These are phyloP conservation scores for Pyrus pyrifolia DNA, from an alignment of 306 rosid genomes.

Conservation along the genomic window DNA sequence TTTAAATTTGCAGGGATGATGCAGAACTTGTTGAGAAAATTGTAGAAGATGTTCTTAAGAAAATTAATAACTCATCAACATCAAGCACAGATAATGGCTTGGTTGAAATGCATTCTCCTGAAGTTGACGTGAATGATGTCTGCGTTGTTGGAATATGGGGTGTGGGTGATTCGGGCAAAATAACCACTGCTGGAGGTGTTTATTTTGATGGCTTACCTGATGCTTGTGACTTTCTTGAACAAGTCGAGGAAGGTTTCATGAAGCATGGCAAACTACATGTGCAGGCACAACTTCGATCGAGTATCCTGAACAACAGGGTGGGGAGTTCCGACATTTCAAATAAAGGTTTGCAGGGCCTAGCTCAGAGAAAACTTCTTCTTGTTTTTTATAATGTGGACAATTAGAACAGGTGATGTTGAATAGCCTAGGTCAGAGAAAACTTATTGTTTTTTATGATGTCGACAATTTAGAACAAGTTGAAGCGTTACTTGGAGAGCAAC, in stretches of 20 bases:
- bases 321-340: not conserved
- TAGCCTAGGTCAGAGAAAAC: not conserved
- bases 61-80: too few species aligned
- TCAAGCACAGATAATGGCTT: too few species aligned
- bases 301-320: not conserved
- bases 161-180: too few species aligned
- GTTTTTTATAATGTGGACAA: conserved; percentile 16
- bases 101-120: too few species aligned
- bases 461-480: conserved; percentile 1
- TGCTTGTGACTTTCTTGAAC: too few species aligned
- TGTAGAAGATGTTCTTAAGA: too few species aligned
- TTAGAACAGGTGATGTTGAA: not conserved
- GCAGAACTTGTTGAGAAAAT: too few species aligned
- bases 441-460: conserved; percentile 19
- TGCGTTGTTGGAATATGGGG: too few species aligned
- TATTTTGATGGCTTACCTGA: too few species aligned
- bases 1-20: too few species aligned
- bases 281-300: conserved; percentile 9
- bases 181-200: too few species aligned
- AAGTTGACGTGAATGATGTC: too few species aligned
- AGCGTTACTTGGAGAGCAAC: not conserved
- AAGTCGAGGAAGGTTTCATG: not conserved
- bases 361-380: not conserved
- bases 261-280: not conserved
- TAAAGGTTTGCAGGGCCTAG: not conserved